These are phyloP conservation scores for Trichophyton equinum DNA, from an alignment of 2,329 filamentous ascomycete genomes.

Conservation along the genomic window DNA sequence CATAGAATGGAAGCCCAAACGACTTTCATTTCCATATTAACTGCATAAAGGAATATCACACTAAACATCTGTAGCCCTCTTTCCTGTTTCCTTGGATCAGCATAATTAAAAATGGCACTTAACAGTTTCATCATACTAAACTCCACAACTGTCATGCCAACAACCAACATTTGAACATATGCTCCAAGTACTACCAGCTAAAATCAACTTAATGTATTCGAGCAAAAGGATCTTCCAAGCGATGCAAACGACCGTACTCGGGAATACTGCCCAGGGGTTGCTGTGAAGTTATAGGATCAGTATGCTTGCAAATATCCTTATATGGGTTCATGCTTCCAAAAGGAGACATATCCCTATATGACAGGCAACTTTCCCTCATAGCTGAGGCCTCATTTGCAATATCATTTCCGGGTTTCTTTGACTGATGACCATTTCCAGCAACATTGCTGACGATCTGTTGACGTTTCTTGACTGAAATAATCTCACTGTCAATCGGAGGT, in stretches of 20 bases:
- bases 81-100: background rate
- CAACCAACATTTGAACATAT: background rate
- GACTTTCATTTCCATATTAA: background rate
- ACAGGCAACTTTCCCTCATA: background rate
- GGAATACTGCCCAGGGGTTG: background rate
- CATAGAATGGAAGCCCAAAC: no score
- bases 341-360: background rate
- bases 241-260: background rate
- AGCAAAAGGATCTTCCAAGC: background rate
- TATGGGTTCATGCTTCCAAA: slow-evolving; percentile 8
- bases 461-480: background rate
- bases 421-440: background rate
- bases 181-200: background rate
- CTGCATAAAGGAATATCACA: background rate
- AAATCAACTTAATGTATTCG: background rate
- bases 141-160: background rate
- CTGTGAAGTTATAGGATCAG: background rate
- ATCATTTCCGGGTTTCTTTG: background rate
- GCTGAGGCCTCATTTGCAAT: background rate
- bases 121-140: background rate
- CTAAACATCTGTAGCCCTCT: background rate
- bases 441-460: background rate
- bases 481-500: background rate
- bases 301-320: slow-evolving; percentile 2
- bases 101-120: background rate